Base-by-base conservation (phyloP, 2,329 filamentous ascomycete species). In the Diplocarpon mali region DNA sequence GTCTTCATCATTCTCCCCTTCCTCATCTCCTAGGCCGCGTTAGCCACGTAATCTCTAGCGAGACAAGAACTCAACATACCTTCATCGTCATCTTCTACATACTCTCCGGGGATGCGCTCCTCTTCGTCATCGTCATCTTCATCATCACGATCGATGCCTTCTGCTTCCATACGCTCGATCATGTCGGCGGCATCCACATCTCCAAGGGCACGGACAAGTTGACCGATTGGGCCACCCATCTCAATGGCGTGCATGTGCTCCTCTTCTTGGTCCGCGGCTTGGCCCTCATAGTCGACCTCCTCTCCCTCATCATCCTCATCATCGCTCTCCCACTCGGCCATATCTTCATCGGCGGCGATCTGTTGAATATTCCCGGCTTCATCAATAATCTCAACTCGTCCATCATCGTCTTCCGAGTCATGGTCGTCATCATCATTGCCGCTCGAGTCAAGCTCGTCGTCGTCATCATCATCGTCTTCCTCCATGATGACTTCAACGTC, bases 401-500 rank as follows among this genome's bases (percentile, higher is more conserved):
- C 61, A 46, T 65, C 61, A 41, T 64, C 62, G 38, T 73, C 71
- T 35, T 74, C 71, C 45, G 73, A 68, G 27, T 77, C 75, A 38
- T 76, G 70, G 13, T 71, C 71, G 7, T 78, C 76, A 16, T 73
- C 71, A 15, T 75, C 69, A 2, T 76, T 71, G 2, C 70, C 72
- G 28, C 78, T 78, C 10, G 79, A 78, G 42, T 67, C 68, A 44
- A 32, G 11, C n/a, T 77, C 75, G 1, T 79, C 75, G 43, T 67
- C 68, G 46, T 77, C 75, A 1, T 79, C 76, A 11, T 78, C 79
- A 42, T 80, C 80, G 30, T 78, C 75, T 7, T 81, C 80, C n/a
- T 85, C 83, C 70, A 95, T 85, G 50, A 94, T 85, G 54, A 96
- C 77, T 65, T 83, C 78, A 47, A 83, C 75, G 43, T 65, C 57